These are phyloP conservation scores for Candida wancherniae DNA, from an alignment of 805 yeast genomes.

Conservation along the genomic window DNA sequence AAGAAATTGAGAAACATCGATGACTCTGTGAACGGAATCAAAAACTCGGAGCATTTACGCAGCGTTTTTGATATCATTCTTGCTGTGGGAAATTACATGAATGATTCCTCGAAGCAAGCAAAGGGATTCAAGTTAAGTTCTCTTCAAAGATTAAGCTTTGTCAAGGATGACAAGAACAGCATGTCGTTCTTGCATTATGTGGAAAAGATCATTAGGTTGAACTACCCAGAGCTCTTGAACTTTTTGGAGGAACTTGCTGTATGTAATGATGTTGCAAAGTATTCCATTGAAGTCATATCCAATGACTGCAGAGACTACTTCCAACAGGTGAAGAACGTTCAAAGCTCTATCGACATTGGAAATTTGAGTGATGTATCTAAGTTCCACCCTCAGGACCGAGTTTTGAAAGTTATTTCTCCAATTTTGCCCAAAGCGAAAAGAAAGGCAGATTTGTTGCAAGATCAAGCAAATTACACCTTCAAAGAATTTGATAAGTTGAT, in stretches of 20 bases:
- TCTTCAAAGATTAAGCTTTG: slow-evolving; percentile 61
- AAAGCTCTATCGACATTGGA: slow-evolving; percentile 54
- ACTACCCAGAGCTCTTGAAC: slow-evolving; percentile 58
- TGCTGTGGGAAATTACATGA: slow-evolving; percentile 77
- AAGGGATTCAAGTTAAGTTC: slow-evolving; percentile 68
- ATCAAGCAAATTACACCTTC: slow-evolving; percentile 48
- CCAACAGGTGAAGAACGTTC: slow-evolving; percentile 46
- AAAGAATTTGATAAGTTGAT: slow-evolving; percentile 53
- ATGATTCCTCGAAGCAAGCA: slow-evolving; percentile 62
- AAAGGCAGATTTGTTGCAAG: slow-evolving; percentile 45
- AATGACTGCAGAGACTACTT: slow-evolving; percentile 55
- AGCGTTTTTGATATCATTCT: slow-evolving; percentile 61
- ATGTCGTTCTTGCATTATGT: slow-evolving; percentile 72
- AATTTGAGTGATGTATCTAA: slow-evolving; percentile 56
- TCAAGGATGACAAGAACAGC: slow-evolving; percentile 66
- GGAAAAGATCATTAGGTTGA: slow-evolving; percentile 59
- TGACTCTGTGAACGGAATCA: slow-evolving; percentile 51
- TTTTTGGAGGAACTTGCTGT: slow-evolving; percentile 58
- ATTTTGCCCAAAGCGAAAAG: slow-evolving; percentile 51
- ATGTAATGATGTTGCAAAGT: slow-evolving; percentile 51
- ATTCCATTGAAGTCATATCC: slow-evolving; percentile 59
- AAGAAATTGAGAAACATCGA: slow-evolving; percentile 61
- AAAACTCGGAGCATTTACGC: slow-evolving; percentile 49
- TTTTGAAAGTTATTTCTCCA: slow-evolving; percentile 50
- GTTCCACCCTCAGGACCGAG: slow-evolving; percentile 64